These are phyloP conservation scores for Scalesia atractyloides DNA, from an alignment of 129 eudicot genomes.

Conservation along the genomic window DNA sequence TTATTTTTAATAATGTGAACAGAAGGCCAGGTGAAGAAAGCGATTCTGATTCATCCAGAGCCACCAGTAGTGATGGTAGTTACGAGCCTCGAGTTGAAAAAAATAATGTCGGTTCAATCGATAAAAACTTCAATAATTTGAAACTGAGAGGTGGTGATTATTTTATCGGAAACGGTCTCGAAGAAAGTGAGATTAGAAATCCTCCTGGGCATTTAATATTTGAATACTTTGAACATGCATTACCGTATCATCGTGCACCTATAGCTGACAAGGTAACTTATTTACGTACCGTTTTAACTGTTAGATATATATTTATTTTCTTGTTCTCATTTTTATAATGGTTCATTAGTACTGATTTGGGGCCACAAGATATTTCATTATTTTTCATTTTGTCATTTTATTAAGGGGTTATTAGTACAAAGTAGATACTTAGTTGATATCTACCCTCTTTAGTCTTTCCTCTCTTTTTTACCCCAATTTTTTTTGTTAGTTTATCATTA, in stretches of 20 bases:
- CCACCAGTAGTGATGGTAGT: constrained; percentile 68
- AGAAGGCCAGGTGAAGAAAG: constrained; percentile 84
- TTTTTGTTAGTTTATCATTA: background rate
- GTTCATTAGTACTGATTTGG: background rate
- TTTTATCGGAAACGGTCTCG: constrained; percentile 39
- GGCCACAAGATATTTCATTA: background rate
- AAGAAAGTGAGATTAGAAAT: constrained; percentile 60
- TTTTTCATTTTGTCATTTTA: background rate
- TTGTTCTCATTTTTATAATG: background rate
- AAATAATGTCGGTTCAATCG: constrained; percentile 27
- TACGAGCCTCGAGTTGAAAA: constrained; percentile 51
- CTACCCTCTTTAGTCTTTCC: too few species aligned
- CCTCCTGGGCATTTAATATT: constrained; percentile 74
- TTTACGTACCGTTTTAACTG: constrained; percentile 6
- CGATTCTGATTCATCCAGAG: constrained; percentile 81
- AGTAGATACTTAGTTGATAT: background rate
- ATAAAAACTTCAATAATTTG: constrained; percentile 39
- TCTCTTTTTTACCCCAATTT: too few species aligned
- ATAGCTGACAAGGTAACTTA: constrained; percentile 75
- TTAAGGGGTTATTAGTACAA: background rate
- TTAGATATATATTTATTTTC: background rate
- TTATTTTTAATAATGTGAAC: constrained; percentile 8
- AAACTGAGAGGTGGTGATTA: constrained; percentile 29
- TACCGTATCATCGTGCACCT: constrained; percentile 88
- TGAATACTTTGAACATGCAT: constrained; percentile 73